phyloP scores from a whole-genome alignment of 345 rosid genomes.

The Pugionium cornutum region DNA sequence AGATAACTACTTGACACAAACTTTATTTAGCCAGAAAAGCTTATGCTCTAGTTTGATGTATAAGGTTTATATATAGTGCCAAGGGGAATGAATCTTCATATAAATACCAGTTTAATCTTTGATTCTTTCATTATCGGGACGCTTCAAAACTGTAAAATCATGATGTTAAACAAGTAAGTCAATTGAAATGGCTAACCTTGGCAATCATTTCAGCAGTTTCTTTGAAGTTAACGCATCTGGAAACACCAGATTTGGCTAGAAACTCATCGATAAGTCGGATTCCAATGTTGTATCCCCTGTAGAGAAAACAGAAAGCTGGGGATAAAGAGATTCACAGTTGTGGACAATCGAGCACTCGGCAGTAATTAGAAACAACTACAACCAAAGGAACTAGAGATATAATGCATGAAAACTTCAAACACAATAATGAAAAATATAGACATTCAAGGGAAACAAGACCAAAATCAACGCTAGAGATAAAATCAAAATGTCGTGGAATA shows the following conservation, averaged over 20 bases:
- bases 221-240: constrained; percentile 86
- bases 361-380: too few species aligned
- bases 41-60: background rate
- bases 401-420: background rate
- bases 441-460: background rate
- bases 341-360: background rate
- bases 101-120: background rate
- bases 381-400: background rate
- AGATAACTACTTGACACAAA: background rate
- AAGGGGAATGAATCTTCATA: background rate
- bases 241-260: constrained; percentile 82
- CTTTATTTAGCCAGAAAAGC: background rate
- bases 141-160: background rate
- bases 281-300: constrained; percentile 93
- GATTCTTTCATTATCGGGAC: background rate
- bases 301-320: constrained; percentile 21
- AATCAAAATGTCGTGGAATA: background rate
- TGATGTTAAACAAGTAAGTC: background rate
- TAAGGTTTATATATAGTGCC: background rate
- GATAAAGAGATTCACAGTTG: background rate
- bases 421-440: background rate
- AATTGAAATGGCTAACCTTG: constrained; percentile 51
- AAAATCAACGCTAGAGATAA: background rate
- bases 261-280: constrained; percentile 84
- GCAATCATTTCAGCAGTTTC: constrained; percentile 92